Evolutionary conservation across 2,329 filamentous ascomycete genomes (phyloP).

Genomic region (Lasiodiplodia theobromae): DNA sequence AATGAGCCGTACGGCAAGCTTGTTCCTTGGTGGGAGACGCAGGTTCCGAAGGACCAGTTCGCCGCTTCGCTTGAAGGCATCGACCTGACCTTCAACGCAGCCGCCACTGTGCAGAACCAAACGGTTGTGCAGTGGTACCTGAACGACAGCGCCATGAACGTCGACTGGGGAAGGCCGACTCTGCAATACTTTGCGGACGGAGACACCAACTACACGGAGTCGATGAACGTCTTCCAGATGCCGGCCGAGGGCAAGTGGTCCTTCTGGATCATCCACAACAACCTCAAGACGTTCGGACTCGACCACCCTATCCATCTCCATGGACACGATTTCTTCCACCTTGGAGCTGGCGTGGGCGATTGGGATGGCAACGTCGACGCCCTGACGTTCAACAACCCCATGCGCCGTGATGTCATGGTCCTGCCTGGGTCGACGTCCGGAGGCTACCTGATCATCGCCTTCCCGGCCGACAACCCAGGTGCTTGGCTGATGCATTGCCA

Average conservation of each 20-base stretch:
- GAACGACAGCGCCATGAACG: constrained; percentile 44
- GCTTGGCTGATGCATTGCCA: constrained; percentile 39
- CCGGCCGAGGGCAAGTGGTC: constrained; percentile 47
- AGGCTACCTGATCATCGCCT: constrained; percentile 60
- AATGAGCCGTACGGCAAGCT: constrained; percentile 46
- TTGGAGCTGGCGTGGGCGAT: constrained; percentile 43
- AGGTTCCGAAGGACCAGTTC: constrained; percentile 26
- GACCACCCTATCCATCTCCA: constrained; percentile 53
- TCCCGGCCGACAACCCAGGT: constrained; percentile 61
- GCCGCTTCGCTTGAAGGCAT: constrained; percentile 30
- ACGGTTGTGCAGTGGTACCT: constrained; percentile 48
- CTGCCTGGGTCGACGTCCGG: constrained; percentile 38
- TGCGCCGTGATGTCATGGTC: constrained; percentile 48
- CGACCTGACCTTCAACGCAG: constrained; percentile 32
- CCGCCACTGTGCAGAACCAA: neutral
- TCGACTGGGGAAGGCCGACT: constrained; percentile 48
- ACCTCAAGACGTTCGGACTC: constrained; percentile 39
- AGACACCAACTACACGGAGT: constrained; percentile 35
- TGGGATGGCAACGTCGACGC: constrained; percentile 45
- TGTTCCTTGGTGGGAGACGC: constrained; percentile 39
- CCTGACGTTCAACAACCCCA: constrained; percentile 48
- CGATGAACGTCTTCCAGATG: constrained; percentile 43
- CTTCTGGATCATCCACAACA: constrained; percentile 56
- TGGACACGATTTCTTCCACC: constrained; percentile 52
- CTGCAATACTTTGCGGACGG: constrained; percentile 45